Evolutionary conservation across 495 filamentous ascomycete species (phyloP).

Genomic region (Lophium mytilinum): DNA sequence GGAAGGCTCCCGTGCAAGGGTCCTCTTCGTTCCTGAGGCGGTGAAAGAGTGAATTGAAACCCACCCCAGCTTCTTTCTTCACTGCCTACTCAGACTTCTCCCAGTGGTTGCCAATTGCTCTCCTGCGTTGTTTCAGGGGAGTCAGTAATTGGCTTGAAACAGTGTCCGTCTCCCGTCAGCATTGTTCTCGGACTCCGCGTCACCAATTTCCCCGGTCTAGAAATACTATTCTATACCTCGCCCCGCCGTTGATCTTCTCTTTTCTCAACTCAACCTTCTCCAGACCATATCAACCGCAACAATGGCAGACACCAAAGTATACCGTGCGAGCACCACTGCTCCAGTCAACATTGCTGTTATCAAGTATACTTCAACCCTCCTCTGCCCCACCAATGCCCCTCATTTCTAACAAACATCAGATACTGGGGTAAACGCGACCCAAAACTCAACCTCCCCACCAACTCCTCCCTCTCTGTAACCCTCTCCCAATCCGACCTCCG

Average conservation of each 20-base stretch:
- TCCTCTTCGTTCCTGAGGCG: not conserved
- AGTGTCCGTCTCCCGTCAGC: not conserved
- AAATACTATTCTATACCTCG: not conserved
- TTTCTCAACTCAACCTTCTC: not conserved
- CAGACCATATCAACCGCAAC: not conserved
- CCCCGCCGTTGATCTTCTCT: no score
- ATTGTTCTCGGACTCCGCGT: not conserved
- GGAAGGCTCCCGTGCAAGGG: not conserved
- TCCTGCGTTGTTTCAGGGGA: no score
- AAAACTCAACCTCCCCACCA: slow-evolving; percentile 90
- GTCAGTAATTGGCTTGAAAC: no score
- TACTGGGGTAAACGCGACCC: slow-evolving; percentile 98
- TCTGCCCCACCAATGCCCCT: slow-evolving; percentile 11
- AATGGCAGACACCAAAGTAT: slow-evolving; percentile 51
- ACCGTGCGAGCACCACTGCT: slow-evolving; percentile 88
- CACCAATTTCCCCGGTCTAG: not conserved
- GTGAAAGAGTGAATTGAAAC: not conserved
- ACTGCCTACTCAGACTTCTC: not conserved
- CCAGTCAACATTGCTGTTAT: slow-evolving; percentile 99
- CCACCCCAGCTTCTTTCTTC: not conserved
- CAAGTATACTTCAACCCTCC: slow-evolving; percentile 54
- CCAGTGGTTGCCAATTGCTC: no score
- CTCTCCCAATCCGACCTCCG: slow-evolving; percentile 89
- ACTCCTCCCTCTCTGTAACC: slow-evolving; percentile 92
- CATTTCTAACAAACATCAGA: slow-evolving; percentile 37